Conservation (phyloP, 2,329 filamentous ascomycete species). For the Blumeriella jaapii region DNA sequence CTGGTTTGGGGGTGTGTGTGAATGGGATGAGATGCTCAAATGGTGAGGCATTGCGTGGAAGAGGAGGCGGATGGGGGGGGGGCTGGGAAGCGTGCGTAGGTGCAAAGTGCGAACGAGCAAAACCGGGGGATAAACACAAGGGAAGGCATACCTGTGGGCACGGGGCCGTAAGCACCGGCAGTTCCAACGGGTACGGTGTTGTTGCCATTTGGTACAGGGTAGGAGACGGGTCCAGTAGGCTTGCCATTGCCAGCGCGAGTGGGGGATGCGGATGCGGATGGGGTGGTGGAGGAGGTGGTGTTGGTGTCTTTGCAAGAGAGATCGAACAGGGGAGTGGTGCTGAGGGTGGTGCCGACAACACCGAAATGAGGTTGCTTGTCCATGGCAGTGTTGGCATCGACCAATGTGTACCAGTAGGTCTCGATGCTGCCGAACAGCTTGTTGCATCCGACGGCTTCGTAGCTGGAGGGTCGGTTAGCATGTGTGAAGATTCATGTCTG, state of each 20-base stretch:
- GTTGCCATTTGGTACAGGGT: too few relatives aligned
- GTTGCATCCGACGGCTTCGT: conserved; percentile 6
- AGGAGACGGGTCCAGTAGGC: not conserved
- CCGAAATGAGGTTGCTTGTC: conserved; percentile 5
- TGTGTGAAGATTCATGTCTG: too few relatives aligned
- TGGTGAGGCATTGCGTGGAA: too few relatives aligned
- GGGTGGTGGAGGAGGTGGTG: not conserved
- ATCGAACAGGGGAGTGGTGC: conserved; percentile 3
- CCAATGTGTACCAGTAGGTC: conserved; percentile 8
- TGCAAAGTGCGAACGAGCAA: too few relatives aligned
- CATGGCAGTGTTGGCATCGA: conserved; percentile 3
- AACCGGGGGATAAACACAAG: too few relatives aligned
- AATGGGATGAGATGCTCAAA: too few relatives aligned
- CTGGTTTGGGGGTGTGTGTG: not conserved
- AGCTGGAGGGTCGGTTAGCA: too few relatives aligned
- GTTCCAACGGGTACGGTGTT: too few relatives aligned
- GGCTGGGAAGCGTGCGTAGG: too few relatives aligned
- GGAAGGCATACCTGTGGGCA: too few relatives aligned
- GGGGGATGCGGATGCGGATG: not conserved
- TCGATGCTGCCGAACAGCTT: conserved; percentile 6
- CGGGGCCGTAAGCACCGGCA: too few relatives aligned
- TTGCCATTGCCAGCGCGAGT: not conserved
- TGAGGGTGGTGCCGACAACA: conserved; percentile 4
- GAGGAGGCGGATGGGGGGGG: too few relatives aligned
- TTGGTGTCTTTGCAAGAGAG: conserved; percentile 1